Evolutionary conservation across 768 basidiomycete species (phyloP).

Genomic region (Pisolithus sp.): DNA sequence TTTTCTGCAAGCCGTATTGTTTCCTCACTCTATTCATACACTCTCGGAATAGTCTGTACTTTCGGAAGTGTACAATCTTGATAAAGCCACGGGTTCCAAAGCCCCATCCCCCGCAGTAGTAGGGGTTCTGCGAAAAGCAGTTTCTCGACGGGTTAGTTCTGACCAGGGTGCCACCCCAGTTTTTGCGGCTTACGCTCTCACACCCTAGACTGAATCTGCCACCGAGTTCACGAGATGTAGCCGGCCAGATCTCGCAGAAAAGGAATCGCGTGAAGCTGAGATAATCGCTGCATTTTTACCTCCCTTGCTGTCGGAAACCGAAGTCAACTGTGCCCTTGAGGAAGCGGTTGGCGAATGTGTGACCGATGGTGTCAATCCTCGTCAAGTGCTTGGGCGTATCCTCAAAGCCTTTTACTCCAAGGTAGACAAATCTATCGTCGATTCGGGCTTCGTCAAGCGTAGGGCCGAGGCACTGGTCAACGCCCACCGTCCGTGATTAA

Average conservation of each 20-base stretch:
- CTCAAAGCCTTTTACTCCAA: slow-evolving; percentile 59
- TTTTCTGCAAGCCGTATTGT: not conserved
- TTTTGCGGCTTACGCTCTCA: slow-evolving; percentile 5
- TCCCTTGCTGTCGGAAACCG: slow-evolving; percentile 47
- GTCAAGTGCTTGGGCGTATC: slow-evolving; percentile 37
- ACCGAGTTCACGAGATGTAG: slow-evolving; percentile 48
- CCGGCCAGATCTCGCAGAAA: slow-evolving; percentile 60
- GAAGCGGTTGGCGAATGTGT: slow-evolving; percentile 30
- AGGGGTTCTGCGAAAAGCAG: slow-evolving; percentile 52
- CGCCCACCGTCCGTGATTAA: not conserved
- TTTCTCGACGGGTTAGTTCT: slow-evolving; percentile 49
- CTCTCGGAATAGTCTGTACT: slow-evolving; percentile 49
- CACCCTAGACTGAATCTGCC: slow-evolving; percentile 51
- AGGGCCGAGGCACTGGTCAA: slow-evolving; percentile 39
- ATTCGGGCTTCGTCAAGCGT: slow-evolving; percentile 49
- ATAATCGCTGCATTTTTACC: slow-evolving; percentile 54
- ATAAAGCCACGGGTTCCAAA: slow-evolving; percentile 45
- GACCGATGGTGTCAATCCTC: slow-evolving; percentile 11
- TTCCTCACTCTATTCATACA: not conserved
- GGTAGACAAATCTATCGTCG: slow-evolving; percentile 55
- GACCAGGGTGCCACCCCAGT: not conserved
- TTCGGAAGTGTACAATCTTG: slow-evolving; percentile 61
- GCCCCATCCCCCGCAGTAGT: slow-evolving; percentile 45
- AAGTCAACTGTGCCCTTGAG: slow-evolving; percentile 47
- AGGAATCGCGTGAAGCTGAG: slow-evolving; percentile 52